Evolutionary conservation across 805 yeast species (phyloP).

Genomic region (Saturnispora zaruensis): DNA sequence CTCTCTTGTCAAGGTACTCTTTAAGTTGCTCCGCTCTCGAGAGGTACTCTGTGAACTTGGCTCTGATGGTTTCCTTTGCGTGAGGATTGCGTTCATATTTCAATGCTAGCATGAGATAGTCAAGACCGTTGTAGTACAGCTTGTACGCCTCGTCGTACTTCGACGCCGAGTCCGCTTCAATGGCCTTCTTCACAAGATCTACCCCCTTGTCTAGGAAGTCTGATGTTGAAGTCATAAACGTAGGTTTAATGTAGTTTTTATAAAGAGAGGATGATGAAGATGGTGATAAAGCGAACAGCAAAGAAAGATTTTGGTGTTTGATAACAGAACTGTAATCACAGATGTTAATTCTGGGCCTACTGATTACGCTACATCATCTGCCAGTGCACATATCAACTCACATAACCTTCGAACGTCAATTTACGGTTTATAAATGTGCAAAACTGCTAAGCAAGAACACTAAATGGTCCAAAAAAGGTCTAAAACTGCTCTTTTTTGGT

Average conservation of each 20-base stretch:
- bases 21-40: conserved; percentile 91
- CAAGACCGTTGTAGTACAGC: conserved; percentile 84
- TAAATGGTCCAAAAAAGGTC: background rate
- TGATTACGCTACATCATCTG: no score
- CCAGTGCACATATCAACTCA: background rate
- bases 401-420: background rate
- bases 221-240: conserved; percentile 31
- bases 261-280: background rate
- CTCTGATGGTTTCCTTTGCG: conserved; percentile 79
- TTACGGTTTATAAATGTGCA: no score
- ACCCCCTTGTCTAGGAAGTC: conserved; percentile 90
- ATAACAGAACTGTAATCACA: background rate
- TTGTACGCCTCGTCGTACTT: conserved; percentile 91
- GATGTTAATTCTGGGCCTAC: background rate
- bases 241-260: background rate
- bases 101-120: conserved; percentile 89
- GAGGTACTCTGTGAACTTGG: conserved; percentile 85
- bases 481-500: no score
- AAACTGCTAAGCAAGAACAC: background rate
- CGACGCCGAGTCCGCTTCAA: conserved; percentile 86
- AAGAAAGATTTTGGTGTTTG: background rate
- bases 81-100: conserved; percentile 89
- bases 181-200: conserved; percentile 87
- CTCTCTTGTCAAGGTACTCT: conserved; percentile 67
- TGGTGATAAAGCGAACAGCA: background rate